Evolutionary conservation across 495 filamentous ascomycete species (phyloP).

Genomic region (Penicillium arizonense): DNA sequence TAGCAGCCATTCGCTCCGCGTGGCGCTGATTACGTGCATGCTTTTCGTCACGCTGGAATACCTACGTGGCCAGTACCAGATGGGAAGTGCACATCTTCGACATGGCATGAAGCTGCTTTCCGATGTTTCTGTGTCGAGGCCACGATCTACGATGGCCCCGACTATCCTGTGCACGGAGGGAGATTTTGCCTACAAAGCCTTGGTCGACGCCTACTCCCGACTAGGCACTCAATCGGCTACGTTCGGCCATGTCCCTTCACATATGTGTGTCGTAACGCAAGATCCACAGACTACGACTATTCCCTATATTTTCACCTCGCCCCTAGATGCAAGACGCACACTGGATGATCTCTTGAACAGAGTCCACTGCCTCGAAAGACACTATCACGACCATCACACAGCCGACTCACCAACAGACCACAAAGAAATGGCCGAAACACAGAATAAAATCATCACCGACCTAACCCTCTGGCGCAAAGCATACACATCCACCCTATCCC

Average conservation of each 20-base stretch:
- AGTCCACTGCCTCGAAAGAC: constrained; percentile 14
- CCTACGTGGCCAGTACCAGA: constrained; percentile 42
- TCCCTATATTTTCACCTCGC: constrained; percentile 9
- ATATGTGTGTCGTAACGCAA: constrained; percentile 13
- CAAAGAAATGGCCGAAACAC: constrained; percentile 1
- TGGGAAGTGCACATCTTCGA: constrained; percentile 46
- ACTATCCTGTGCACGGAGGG: constrained; percentile 9
- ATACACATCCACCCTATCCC: constrained; percentile 5
- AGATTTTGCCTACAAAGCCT: constrained; percentile 22
- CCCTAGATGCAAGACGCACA: constrained; percentile 10
- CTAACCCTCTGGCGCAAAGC: constrained; percentile 15
- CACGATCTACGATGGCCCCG: constrained; percentile 8
- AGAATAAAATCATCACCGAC: constrained; percentile 5
- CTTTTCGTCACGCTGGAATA: constrained; percentile 53
- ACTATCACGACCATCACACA: neutral
- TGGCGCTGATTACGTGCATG: constrained; percentile 50
- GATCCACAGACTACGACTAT: constrained; percentile 11
- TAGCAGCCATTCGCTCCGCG: constrained; percentile 14
- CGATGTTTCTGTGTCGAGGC: constrained; percentile 1
- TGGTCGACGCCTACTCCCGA: constrained; percentile 19
- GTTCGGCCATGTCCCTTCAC: constrained; percentile 19
- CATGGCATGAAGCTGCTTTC: constrained; percentile 31
- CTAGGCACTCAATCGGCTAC: constrained; percentile 17
- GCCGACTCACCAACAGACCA: neutral
- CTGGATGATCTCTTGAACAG: constrained; percentile 19